Evolutionary conservation across 2,329 filamentous ascomycete genomes (phyloP).

Genomic region (Cladosporium sp.): DNA sequence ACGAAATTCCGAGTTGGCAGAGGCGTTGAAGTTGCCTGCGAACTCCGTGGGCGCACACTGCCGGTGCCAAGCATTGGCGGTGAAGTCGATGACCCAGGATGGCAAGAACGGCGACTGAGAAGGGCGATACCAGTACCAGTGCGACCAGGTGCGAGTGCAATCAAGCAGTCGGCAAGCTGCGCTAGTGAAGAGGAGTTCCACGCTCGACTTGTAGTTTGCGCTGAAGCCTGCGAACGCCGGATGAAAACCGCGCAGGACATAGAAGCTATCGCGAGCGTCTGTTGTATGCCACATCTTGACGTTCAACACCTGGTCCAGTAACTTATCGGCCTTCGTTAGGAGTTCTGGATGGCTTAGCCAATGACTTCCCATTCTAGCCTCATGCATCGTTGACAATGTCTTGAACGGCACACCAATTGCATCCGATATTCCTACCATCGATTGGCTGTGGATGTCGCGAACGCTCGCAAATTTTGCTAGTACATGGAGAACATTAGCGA

Average conservation of each 20-base stretch:
- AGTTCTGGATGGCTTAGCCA: too few species aligned
- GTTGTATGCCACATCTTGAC: background rate
- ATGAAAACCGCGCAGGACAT: background rate
- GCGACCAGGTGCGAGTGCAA: background rate
- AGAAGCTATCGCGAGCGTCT: background rate
- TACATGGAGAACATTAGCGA: background rate
- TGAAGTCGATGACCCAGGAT: constrained; percentile 1
- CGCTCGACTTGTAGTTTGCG: background rate
- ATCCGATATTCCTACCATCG: too few species aligned
- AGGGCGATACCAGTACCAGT: background rate
- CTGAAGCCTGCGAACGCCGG: background rate
- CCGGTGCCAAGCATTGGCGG: background rate
- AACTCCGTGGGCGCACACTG: too few species aligned
- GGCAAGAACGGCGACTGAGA: background rate
- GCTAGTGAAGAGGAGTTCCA: background rate
- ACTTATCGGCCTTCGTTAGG: background rate
- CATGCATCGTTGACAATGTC: too few species aligned
- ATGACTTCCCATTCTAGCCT: too few species aligned
- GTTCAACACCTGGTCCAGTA: background rate
- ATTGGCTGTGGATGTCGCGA: too few species aligned
- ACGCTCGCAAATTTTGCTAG: too few species aligned
- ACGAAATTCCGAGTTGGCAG: background rate
- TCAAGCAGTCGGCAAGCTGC: background rate
- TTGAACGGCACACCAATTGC: too few species aligned
- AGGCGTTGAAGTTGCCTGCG: background rate